Evolutionary conservation across 768 basidiomycete genomes (phyloP), one percentile per base, ranked within the genome.

Genomic region (Leccinum subgranulosum): DNA sequence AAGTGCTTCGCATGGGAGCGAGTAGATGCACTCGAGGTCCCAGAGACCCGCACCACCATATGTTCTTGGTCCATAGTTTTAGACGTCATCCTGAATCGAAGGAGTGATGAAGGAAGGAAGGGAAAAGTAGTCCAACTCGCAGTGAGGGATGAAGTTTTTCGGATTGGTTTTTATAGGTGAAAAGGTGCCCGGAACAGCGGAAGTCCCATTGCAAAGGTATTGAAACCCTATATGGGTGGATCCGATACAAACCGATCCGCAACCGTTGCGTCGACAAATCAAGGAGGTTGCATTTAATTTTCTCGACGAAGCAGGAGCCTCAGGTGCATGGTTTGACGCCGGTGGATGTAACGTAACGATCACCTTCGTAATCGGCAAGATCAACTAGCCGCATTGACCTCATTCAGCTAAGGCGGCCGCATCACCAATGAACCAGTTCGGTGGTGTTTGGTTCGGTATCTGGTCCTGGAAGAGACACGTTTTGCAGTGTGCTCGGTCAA

Each of bases 161-260:
- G 19, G 27, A 33, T 29, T 21, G 39, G 19, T 51, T 61, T 69
- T 72, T 71, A 71, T 71, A 72, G 36, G 49, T 27, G 23, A 23
- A 46, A 46, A 27, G 11, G 25, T 3, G 29, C 34, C 45, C 31
- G 23, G 23, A 23, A 23, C 29, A 55, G 52, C 53, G 11, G 39
- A 39, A 19, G 19, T 14, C 31, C 27, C 45, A 23, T 21, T 48
- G 21, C 29, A 41, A 21, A 33, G 39, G 39, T 29, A 47, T 57
- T 47, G 57, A 54, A 53, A 29, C 17, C 31, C 52, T 59, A 49
- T 53, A 55, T 48, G 48, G 43, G 34, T 25, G 23, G 56, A 47
- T 55, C 43, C 51, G 54, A 48, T 46, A 8, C 21, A 28, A 54
- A 49, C 25, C 51, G 11, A 58, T 48, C 47, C 28, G 31, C 17